phyloP scores from a whole-genome alignment of 2,329 filamentous ascomycete species.

The Colletotrichum salicis region DNA sequence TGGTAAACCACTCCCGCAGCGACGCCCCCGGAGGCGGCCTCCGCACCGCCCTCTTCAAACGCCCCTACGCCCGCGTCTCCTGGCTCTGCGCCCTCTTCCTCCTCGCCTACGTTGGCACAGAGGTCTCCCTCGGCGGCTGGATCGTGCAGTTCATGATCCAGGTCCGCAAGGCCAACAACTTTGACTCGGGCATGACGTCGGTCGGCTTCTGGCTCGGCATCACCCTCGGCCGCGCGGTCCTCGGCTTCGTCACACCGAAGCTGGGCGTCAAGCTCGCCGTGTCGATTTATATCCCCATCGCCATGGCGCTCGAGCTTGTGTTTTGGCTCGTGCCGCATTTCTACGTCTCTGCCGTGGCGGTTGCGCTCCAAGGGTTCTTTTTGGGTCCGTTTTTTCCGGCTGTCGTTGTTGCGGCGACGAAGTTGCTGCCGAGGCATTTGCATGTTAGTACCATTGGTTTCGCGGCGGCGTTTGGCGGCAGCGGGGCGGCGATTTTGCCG shows the following conservation, averaged over 20 bases:
- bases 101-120: conserved; percentile 79
- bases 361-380: conserved; percentile 80
- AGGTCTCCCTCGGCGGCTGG: conserved; percentile 83
- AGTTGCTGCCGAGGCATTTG: conserved; percentile 74
- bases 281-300: conserved; percentile 70
- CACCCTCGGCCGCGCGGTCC: conserved; percentile 74
- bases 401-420: conserved; percentile 76
- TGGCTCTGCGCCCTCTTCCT: conserved; percentile 80
- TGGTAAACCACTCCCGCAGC: conserved; percentile 39
- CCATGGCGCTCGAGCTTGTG: conserved; percentile 74
- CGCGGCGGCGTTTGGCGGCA: conserved; percentile 78
- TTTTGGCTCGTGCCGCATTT: conserved; percentile 87
- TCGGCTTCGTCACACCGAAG: conserved; percentile 79
- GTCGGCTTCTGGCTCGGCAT: conserved; percentile 87
- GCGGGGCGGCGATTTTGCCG: conserved; percentile 75
- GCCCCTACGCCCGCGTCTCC: conserved; percentile 62
- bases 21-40: conserved; percentile 42
- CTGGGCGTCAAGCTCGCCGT: conserved; percentile 77
- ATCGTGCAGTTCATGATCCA: conserved; percentile 86
- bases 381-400: conserved; percentile 82
- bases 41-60: conserved; percentile 53
- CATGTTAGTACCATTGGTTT: conserved; percentile 84
- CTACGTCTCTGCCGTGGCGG: conserved; percentile 77
- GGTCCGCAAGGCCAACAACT: conserved; percentile 73
- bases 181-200: conserved; percentile 78